Percentiles rank a stretch among this genome's conserved stretches.
phyloP scores from a whole-genome alignment of 2,329 filamentous ascomycete genomes.

The Sclerotinia spermophila region DNA sequence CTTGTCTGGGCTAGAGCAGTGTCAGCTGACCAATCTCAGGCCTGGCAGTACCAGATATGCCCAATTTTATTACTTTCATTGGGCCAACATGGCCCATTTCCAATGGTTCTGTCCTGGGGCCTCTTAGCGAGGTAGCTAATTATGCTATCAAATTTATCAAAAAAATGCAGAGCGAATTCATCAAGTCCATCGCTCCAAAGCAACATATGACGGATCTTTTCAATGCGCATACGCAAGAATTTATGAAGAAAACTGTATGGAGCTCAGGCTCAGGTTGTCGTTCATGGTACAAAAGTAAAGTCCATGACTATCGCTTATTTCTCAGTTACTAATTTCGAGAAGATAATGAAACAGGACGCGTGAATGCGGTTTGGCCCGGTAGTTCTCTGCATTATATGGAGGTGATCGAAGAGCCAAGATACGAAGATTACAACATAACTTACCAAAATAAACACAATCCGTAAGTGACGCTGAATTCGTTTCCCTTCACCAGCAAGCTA shows the following conservation, averaged over 20 bases:
- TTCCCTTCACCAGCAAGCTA: background rate
- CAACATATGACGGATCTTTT: constrained; percentile 48
- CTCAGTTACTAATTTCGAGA: background rate
- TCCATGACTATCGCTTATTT: background rate
- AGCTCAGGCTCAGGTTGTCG: constrained; percentile 40
- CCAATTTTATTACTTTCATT: constrained; percentile 33
- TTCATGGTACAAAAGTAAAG: constrained; percentile 30
- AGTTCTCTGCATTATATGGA: constrained; percentile 48
- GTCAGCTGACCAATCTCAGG: constrained; percentile 23
- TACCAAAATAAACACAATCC: constrained; percentile 34
- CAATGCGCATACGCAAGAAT: constrained; percentile 47
- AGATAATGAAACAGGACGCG: constrained; percentile 45
- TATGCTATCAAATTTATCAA: constrained; percentile 33
- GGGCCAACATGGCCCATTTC: constrained; percentile 32
- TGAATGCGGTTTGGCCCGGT: constrained; percentile 49
- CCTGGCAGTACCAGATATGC: constrained; percentile 31
- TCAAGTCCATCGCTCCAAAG: constrained; percentile 46
- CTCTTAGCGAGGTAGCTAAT: constrained; percentile 22
- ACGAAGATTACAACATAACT: constrained; percentile 45
- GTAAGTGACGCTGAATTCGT: background rate
- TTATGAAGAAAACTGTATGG: constrained; percentile 54
- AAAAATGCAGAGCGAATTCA: constrained; percentile 45
- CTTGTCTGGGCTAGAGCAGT: background rate
- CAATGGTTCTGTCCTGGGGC: constrained; percentile 31
- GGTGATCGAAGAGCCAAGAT: constrained; percentile 41